phyloP scores from a whole-genome alignment of 768 basidiomycete genomes.

The Austroboletus eburneus region DNA sequence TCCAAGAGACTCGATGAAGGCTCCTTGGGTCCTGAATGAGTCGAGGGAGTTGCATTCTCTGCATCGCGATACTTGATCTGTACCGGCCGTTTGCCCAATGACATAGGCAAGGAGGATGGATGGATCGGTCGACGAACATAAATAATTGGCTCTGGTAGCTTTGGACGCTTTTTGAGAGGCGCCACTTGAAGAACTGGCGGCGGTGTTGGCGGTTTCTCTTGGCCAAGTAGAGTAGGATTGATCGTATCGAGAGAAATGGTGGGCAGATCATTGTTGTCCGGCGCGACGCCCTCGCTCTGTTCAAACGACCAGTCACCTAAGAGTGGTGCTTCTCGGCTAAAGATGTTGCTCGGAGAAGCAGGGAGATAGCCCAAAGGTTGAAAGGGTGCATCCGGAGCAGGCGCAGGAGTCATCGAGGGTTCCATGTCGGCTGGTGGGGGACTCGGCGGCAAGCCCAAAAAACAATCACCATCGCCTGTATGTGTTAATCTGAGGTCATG shows the following conservation, averaged over 20 bases:
- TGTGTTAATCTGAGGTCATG: conserved; percentile 7
- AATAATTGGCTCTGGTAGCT: conserved; percentile 24
- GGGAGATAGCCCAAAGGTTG: neutral
- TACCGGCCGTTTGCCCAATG: conserved; percentile 21
- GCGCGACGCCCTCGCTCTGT: neutral
- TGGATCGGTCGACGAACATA: conserved; percentile 30
- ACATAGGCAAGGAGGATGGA: conserved; percentile 15
- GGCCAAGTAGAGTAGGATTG: conserved; percentile 29
- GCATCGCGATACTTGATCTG: conserved; percentile 30
- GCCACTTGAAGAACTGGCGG: neutral
- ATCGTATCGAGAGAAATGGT: conserved; percentile 17
- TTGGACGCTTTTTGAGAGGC: conserved; percentile 7
- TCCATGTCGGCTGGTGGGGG: conserved; percentile 7
- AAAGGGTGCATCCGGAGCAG: neutral
- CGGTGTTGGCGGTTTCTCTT: conserved; percentile 2
- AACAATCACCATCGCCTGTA: conserved; percentile 11
- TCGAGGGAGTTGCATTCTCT: neutral
- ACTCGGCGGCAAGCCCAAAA: conserved; percentile 28
- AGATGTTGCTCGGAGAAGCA: conserved; percentile 4
- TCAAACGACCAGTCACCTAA: conserved; percentile 9
- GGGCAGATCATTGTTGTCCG: neutral
- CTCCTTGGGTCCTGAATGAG: neutral
- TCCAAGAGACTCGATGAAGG: neutral
- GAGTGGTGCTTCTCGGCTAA: neutral
- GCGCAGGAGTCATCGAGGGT: neutral